phyloP scores from a whole-genome alignment of 1,139 yeast species.

The Geotrichum bryndzae region DNA sequence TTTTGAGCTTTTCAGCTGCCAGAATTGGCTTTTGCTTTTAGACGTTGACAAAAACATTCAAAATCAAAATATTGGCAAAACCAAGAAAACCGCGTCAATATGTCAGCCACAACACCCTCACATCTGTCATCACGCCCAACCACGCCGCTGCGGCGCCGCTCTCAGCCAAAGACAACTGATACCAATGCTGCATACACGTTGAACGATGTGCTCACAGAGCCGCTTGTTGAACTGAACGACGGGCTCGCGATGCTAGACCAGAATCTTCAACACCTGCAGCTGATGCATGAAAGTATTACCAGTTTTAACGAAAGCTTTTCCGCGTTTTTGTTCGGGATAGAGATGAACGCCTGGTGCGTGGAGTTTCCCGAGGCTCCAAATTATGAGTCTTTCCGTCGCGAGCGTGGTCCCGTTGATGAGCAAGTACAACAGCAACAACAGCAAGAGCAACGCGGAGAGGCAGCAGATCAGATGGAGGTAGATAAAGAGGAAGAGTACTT shows the following conservation, averaged over 20 bases:
- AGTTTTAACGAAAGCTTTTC: constrained; percentile 61
- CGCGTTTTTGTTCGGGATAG: constrained; percentile 55
- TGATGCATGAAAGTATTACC: constrained; percentile 46
- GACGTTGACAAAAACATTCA: not conserved
- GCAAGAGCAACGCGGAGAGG: not conserved
- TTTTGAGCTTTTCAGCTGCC: not conserved
- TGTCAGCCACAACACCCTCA: constrained; percentile 8
- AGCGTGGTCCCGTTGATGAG: not conserved
- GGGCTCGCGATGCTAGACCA: constrained; percentile 49
- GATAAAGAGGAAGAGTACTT: not conserved
- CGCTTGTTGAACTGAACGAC: constrained; percentile 42
- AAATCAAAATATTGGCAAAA: not conserved
- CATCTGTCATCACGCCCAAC: constrained; percentile 15
- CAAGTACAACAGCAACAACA: not conserved
- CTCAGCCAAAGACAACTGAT: constrained; percentile 3
- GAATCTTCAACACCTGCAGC: constrained; percentile 45
- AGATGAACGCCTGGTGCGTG: constrained; percentile 66
- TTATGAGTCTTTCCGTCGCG: not conserved
- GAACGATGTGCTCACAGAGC: constrained; percentile 1
- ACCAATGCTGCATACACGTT: constrained; percentile 1
- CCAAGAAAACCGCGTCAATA: not conserved
- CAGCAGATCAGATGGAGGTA: not conserved
- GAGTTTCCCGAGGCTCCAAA: constrained; percentile 48
- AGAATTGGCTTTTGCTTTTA: not conserved
- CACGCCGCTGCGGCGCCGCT: constrained; percentile 16